These are phyloP conservation scores for Colletotrichum zoysiae DNA, from an alignment of 2,329 filamentous ascomycete species.

Conservation along the genomic window DNA sequence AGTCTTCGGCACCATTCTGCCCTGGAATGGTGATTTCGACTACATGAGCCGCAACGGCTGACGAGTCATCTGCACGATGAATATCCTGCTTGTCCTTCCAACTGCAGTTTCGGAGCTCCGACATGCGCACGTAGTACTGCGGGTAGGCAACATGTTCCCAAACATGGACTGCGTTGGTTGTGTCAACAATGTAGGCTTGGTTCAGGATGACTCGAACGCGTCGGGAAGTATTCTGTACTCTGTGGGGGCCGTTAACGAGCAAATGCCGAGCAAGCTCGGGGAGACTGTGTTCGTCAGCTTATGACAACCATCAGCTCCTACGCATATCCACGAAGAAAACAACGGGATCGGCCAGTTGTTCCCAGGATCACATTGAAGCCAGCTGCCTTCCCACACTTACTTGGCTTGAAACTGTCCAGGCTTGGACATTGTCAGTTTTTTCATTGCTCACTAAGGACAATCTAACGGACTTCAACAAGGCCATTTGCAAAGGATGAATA, in stretches of 20 bases:
- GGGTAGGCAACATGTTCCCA: conserved; percentile 64
- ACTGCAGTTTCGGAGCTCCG: conserved; percentile 48
- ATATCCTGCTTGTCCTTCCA: conserved; percentile 47
- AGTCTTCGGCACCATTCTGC: conserved; percentile 44
- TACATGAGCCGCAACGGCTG: conserved; percentile 45
- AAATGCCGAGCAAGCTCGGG: conserved; percentile 47
- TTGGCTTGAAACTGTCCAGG: conserved; percentile 38
- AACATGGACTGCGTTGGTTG: conserved; percentile 52
- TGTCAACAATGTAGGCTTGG: conserved; percentile 52
- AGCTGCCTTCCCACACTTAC: conserved; percentile 10
- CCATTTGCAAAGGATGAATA: neutral
- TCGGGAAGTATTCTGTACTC: conserved; percentile 44
- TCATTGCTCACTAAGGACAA: no score
- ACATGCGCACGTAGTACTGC: conserved; percentile 56
- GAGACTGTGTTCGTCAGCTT: conserved; percentile 42
- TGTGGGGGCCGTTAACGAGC: conserved; percentile 47
- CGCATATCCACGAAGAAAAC: neutral
- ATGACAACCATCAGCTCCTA: no score
- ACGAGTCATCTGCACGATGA: conserved; percentile 43
- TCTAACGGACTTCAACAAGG: no score
- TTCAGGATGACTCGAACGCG: conserved; percentile 53
- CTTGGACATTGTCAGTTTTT: no score
- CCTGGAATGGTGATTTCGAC: conserved; percentile 50
- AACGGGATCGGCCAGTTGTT: neutral
- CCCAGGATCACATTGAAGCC: neutral